Conservation (phyloP, 192 early-diverging fungal species). For the Phlyctochytrium arcticum region DNA sequence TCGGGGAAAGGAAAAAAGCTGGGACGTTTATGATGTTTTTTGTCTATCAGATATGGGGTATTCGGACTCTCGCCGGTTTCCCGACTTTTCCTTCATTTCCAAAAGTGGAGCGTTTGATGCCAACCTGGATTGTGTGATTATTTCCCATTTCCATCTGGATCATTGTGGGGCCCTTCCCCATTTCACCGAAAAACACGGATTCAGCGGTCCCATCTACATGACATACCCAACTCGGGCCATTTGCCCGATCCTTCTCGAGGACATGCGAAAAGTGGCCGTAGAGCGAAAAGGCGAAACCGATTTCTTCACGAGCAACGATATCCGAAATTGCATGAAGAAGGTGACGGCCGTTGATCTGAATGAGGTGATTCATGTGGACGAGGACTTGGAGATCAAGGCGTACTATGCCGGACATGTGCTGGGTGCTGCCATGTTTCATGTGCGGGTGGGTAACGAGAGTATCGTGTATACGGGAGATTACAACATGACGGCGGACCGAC, state of each 20-base stretch:
- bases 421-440: constrained; percentile 96
- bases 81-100: constrained; percentile 90
- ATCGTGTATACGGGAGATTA: constrained; percentile 98
- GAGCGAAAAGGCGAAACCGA: constrained; percentile 85
- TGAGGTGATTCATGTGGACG: constrained; percentile 84
- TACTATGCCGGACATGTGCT: constrained; percentile 99
- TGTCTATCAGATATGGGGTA: constrained; percentile 68
- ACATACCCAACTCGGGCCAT: constrained; percentile 96
- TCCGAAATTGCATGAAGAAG: constrained; percentile 93
- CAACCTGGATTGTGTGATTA: constrained; percentile 86
- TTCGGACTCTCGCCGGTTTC: constrained; percentile 86
- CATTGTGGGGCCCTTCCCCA: constrained; percentile 96
- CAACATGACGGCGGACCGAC: constrained; percentile 96
- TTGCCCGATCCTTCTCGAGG: constrained; percentile 86
- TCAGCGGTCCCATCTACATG: constrained; percentile 97
- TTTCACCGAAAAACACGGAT: constrained; percentile 88
- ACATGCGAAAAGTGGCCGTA: constrained; percentile 89
- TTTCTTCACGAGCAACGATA: constrained; percentile 83
- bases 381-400: constrained; percentile 86
- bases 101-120: constrained; percentile 75
- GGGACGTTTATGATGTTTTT: background rate
- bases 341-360: constrained; percentile 84
- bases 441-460: constrained; percentile 57
- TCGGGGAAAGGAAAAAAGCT: too few species aligned
- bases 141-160: constrained; percentile 97